phyloP scores from a whole-genome alignment of 345 rosid species.

The Gossypium mustelinum region DNA sequence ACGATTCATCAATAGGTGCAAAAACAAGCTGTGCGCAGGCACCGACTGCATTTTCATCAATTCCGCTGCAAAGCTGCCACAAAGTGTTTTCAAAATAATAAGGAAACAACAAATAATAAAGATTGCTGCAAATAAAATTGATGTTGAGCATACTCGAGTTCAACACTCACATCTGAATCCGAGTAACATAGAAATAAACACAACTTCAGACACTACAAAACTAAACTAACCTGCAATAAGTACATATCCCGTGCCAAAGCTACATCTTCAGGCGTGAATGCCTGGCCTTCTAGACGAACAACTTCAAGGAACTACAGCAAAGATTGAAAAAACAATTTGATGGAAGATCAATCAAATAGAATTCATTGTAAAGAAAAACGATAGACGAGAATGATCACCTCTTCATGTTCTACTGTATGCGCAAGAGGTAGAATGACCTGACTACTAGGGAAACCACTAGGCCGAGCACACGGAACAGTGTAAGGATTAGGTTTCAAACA shows the following conservation, averaged over 20 bases:
- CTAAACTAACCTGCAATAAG: conserved; percentile 64
- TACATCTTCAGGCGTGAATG: conserved; percentile 84
- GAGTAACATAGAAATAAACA: neutral
- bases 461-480: conserved; percentile 75
- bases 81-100: conserved; percentile 1
- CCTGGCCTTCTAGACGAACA: conserved; percentile 84
- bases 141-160: too few relatives aligned
- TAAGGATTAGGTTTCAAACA: conserved; percentile 84
- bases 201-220: neutral
- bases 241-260: conserved; percentile 89
- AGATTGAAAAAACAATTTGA: neutral
- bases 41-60: conserved; percentile 85
- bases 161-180: neutral
- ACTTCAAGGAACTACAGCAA: conserved; percentile 74
- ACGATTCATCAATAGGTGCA: conserved; percentile 93
- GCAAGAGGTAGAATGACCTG: conserved; percentile 92
- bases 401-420: conserved; percentile 88
- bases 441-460: conserved; percentile 86
- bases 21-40: conserved; percentile 95
- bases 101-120: neutral
- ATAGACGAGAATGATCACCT: conserved; percentile 41
- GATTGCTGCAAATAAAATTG: neutral
- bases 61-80: conserved; percentile 78
- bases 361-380: neutral
- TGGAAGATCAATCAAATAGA: neutral